Base-by-base conservation (phyloP, 805 yeast genomes). In the Metschnikowia shivogae region DNA sequence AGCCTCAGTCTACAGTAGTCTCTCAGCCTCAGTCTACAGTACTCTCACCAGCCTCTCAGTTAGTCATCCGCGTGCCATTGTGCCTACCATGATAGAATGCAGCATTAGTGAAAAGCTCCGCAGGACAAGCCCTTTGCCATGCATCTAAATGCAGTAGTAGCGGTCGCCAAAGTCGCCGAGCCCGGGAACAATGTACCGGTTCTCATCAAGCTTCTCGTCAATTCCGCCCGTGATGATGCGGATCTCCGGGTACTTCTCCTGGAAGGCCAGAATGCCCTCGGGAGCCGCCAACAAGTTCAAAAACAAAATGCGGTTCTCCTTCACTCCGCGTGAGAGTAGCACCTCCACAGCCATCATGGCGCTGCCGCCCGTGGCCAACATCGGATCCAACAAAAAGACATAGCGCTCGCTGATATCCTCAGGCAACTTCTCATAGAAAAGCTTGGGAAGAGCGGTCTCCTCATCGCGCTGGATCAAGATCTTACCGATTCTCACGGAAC, bases 321-420 rank as follows among this genome's bases (percentile, higher is more conserved):
- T 81, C 39, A 92, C 98, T 42, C 99, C 98, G 60, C 93, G 80
- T 44, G 81, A 74, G 47, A 86, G 73, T 59, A 93, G 72, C 13
- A 93, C 97, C 49, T 93, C 96, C 13, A 90, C 88, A 12, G 98
- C 99, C 93, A 90, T 86, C 66, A 89, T 80, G 14, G 98, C 99
- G 49, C 96, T 86, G 41, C 99, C 99, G 55, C 99, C 99, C 14
- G 99, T 93, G 29, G 99, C 99, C 62, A 93, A 78, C 95, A 93
- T 86, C 46, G 99, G 99, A 61, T 93, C 99, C 54, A 93, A 74
- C 57, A 93, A 70, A 62, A 93, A 86, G 24, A 93, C 97, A 58
- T 82, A 93, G 55, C 99, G 77, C 13, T 86, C 86, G 36, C 84
- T 70, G 54, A 93, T 92, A 60, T 93, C 99, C 52, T 82, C 88